These are phyloP conservation scores for Microascus cirrosus DNA, from an alignment of 2,329 filamentous ascomycete genomes.

Conservation along the genomic window DNA sequence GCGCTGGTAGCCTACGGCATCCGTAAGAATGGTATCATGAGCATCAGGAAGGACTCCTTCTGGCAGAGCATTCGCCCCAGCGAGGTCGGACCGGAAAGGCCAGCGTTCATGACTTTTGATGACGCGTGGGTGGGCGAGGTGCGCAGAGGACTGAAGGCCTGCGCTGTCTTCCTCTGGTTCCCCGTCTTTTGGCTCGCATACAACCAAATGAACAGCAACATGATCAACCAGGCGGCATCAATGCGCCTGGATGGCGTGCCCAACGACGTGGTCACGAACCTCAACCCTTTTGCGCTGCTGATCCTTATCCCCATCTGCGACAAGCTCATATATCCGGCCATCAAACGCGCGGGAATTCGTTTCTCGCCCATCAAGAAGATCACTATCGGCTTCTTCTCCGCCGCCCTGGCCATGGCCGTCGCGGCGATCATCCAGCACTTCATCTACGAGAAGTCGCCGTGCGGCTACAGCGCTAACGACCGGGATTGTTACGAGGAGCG, in stretches of 20 bases:
- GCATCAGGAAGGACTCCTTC: slow-evolving; percentile 43
- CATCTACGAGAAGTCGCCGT: slow-evolving; percentile 53
- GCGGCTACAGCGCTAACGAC: slow-evolving; percentile 32
- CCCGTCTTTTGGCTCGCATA: slow-evolving; percentile 48
- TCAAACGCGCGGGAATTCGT: slow-evolving; percentile 51
- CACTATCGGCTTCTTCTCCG: slow-evolving; percentile 55
- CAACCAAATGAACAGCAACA: slow-evolving; percentile 41
- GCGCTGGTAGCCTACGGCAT: slow-evolving; percentile 39
- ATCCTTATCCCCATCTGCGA: slow-evolving; percentile 66
- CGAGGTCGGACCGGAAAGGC: slow-evolving; percentile 40
- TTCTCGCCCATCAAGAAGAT: slow-evolving; percentile 72
- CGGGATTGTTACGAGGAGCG: slow-evolving; percentile 13
- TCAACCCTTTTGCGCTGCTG: slow-evolving; percentile 63
- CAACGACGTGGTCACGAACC: slow-evolving; percentile 65
- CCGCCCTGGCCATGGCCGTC: slow-evolving; percentile 46
- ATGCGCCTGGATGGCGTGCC: slow-evolving; percentile 61
- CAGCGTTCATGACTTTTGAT: slow-evolving; percentile 66
- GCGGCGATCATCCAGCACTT: slow-evolving; percentile 43
- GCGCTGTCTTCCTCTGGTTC: slow-evolving; percentile 58
- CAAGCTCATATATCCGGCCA: slow-evolving; percentile 52
- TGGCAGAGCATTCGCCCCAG: slow-evolving; percentile 61
- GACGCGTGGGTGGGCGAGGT: slow-evolving; percentile 72
- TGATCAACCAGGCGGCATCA: slow-evolving; percentile 50
- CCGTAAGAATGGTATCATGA: slow-evolving; percentile 51
- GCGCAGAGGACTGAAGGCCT: slow-evolving; percentile 54